A percentile compares a stretch with the other conserved stretches of the same genome.
These are phyloP conservation scores for Meyerozyma smithsonii DNA, from an alignment of 1,139 yeast genomes.

Conservation along the genomic window DNA sequence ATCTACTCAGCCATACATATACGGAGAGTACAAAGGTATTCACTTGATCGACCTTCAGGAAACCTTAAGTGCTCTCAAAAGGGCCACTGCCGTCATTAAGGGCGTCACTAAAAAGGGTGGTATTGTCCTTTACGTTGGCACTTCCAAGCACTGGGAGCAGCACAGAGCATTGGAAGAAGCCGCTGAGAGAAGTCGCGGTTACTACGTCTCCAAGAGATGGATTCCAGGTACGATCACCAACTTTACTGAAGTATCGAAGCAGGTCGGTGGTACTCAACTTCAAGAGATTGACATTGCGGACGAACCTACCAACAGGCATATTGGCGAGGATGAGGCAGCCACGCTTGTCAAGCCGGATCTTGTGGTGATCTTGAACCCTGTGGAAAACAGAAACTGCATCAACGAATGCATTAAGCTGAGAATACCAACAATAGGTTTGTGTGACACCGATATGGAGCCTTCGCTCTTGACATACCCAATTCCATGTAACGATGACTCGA, in stretches of 20 bases:
- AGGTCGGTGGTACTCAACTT: constrained; percentile 60
- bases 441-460: constrained; percentile 93
- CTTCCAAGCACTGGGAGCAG: constrained; percentile 65
- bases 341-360: constrained; percentile 78
- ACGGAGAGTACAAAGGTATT: constrained; percentile 83
- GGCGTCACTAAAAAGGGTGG: constrained; percentile 87
- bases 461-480: constrained; percentile 86
- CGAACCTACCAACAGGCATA: constrained; percentile 50
- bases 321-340: constrained; percentile 40
- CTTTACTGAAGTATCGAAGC: constrained; percentile 69
- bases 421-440: constrained; percentile 89
- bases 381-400: constrained; percentile 77
- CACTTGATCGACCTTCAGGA: constrained; percentile 87
- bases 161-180: constrained; percentile 73
- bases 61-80: constrained; percentile 67
- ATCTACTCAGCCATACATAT: constrained; percentile 81
- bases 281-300: constrained; percentile 38
- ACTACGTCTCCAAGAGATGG: constrained; percentile 84
- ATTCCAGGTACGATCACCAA: constrained; percentile 93
- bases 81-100: constrained; percentile 76
- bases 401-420: constrained; percentile 78
- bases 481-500: constrained; percentile 94
- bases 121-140: constrained; percentile 76
- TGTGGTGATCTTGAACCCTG: constrained; percentile 81
- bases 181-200: constrained; percentile 73